Evolutionary conservation across 1,284 basidiomycete genomes (phyloP), one percentile per base, ranked within the genome.

Genomic region (Neolentinus lepideus): DNA sequence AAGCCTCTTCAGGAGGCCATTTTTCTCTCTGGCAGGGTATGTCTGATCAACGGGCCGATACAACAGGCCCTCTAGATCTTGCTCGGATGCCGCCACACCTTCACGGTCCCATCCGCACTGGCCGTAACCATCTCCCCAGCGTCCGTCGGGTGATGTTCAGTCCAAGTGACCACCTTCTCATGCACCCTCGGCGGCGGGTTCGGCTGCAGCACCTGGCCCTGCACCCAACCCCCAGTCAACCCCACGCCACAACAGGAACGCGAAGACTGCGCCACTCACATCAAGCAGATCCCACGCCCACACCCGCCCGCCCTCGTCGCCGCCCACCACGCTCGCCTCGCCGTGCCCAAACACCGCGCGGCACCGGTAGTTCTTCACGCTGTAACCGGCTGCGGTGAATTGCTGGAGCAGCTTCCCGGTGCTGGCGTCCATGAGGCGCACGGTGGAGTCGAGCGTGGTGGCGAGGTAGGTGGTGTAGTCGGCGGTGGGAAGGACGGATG

Each of bases 221-320:
- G 62, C 53, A 45, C 33, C 33, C 26, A 19, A 27, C 22, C 52
- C 8, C 8, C 43, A 4, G 16, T 21, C 24, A 25, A 16, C 16
- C 31, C 10, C 16, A 27, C 16, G 10, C 24, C 11, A 36, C 29
- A n/a, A n/a, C 50, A 33, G 56, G 47, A 43, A 50, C 52, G 54
- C 57, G 57, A 14, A 47, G 46, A n/a, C 29, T 47, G 38, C 43
- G 33, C 46, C 10, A 77, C 86, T 65, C 69, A 93, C 92, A 67
- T 93, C 88, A 26, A 97, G 79, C 54, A 98, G 74, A 65, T 96
- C 93, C 95, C 96, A 99, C 36, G 83, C 84, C 88, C 92, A 94
- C 3, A 99, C 73, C 57, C 72, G 72, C 0, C 97, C 97, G 3
- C 86, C 79, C 68, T 98, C 95, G 67, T 98, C 97, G 3, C 96